Percentiles rank a stretch among this genome's conserved stretches.
Conservation (phyloP, 371 early-diverging fungal genomes). For the Mucor mucedo region DNA sequence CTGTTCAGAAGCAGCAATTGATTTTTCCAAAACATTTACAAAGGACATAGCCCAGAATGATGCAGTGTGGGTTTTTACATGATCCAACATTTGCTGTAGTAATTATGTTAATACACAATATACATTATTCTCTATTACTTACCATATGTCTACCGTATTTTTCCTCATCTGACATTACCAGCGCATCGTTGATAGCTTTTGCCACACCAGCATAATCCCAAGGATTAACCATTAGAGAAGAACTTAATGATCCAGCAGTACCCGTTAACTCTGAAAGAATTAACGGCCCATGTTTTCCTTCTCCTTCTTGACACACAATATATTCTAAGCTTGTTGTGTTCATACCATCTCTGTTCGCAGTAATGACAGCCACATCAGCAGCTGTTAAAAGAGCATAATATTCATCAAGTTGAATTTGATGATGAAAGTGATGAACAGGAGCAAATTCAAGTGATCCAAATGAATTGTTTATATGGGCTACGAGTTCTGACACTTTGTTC, state of each 20-base stretch:
- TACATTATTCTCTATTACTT: slow-evolving; percentile 14
- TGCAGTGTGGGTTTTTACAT: slow-evolving; percentile 92
- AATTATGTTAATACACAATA: background rate
- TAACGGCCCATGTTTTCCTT: slow-evolving; percentile 82
- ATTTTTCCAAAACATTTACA: slow-evolving; percentile 60
- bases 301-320: slow-evolving; percentile 91
- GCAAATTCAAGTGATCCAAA: slow-evolving; percentile 95
- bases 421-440: slow-evolving; percentile 96
- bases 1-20: slow-evolving; percentile 52
- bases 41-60: slow-evolving; percentile 92
- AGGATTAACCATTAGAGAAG: slow-evolving; percentile 95
- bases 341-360: slow-evolving; percentile 99
- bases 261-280: slow-evolving; percentile 99
- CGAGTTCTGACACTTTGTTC: slow-evolving; percentile 88
- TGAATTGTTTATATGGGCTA: slow-evolving; percentile 91
- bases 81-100: slow-evolving; percentile 79
- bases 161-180: slow-evolving; percentile 85
- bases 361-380: slow-evolving; percentile 96
- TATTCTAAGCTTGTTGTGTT: slow-evolving; percentile 98
- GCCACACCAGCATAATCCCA: slow-evolving; percentile 97
- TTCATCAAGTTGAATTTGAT: slow-evolving; percentile 91
- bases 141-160: slow-evolving; percentile 76
- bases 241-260: slow-evolving; percentile 90
- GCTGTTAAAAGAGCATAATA: slow-evolving; percentile 93
- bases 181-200: slow-evolving; percentile 86